Percentiles rank a stretch among this genome's conserved stretches.
These are phyloP conservation scores for Backusella mclennaniae DNA, from an alignment of 192 early-diverging fungal genomes.

Conservation along the genomic window DNA sequence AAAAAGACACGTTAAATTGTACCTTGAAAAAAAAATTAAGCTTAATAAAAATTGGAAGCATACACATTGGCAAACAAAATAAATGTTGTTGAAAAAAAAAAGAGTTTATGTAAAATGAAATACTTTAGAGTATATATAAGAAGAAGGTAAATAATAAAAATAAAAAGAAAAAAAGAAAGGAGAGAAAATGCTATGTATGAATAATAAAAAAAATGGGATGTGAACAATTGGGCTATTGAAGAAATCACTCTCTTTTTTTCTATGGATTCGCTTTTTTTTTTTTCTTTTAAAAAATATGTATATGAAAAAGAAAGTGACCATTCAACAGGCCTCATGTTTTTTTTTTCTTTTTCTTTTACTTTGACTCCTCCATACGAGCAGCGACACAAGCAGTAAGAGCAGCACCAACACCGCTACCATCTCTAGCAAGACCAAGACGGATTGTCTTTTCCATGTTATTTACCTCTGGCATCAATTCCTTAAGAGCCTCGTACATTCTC, in stretches of 20 bases:
- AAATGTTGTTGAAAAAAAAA: background rate
- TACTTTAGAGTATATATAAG: background rate
- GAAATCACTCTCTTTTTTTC: background rate
- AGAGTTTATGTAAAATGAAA: background rate
- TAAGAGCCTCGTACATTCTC: slow-evolving; percentile 70
- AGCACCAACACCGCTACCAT: slow-evolving; percentile 43
- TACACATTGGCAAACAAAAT: background rate
- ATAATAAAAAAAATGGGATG: background rate
- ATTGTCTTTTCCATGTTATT: slow-evolving; percentile 12
- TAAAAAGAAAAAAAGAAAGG: no score
- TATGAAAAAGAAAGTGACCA: background rate
- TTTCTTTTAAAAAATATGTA: background rate
- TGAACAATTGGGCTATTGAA: background rate
- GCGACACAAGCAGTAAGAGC: slow-evolving; percentile 37
- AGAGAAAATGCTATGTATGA: background rate
- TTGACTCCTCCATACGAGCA: slow-evolving; percentile 10
- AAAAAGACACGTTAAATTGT: background rate
- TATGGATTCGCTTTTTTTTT: background rate
- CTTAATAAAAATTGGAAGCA: no score
- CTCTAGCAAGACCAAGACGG: slow-evolving; percentile 35
- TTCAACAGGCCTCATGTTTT: background rate
- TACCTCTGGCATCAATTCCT: slow-evolving; percentile 61
- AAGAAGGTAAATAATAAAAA: background rate
- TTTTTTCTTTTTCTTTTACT: slow-evolving; percentile 2
- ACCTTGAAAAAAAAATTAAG: background rate